Conservation (phyloP, 805 yeast genomes). For the Saccharomycopsis fodiens region DNA sequence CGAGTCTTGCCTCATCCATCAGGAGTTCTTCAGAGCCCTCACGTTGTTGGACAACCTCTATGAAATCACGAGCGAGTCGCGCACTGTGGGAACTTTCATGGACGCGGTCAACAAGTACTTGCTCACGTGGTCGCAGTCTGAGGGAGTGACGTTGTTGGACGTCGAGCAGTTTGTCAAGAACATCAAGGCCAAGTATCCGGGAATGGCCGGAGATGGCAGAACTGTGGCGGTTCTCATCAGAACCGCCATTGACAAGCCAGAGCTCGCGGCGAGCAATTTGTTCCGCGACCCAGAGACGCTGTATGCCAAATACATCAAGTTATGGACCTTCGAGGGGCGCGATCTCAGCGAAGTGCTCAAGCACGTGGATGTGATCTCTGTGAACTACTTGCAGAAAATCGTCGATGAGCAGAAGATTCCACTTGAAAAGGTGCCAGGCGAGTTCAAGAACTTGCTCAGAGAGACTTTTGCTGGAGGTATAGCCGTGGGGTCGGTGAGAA, state of each 20-base stretch:
- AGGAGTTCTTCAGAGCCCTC: constrained; percentile 63
- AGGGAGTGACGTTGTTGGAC: constrained; percentile 34
- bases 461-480: constrained; percentile 9
- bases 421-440: constrained; percentile 26
- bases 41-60: constrained; percentile 56
- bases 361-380: constrained; percentile 39
- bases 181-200: constrained; percentile 28
- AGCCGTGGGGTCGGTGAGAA: constrained; percentile 1
- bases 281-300: constrained; percentile 4
- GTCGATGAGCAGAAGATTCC: constrained; percentile 21
- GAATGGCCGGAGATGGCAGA: constrained; percentile 40
- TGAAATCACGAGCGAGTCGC: constrained; percentile 35
- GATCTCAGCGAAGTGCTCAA: constrained; percentile 29
- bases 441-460: constrained; percentile 28
- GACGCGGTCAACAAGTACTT: constrained; percentile 67
- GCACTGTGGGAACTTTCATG: constrained; percentile 36
- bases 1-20: constrained; percentile 67
- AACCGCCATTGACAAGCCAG: constrained; percentile 29
- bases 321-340: constrained; percentile 22
- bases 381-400: constrained; percentile 18
- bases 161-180: constrained; percentile 35
- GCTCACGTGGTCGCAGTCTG: constrained; percentile 32
- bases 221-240: constrained; percentile 55
- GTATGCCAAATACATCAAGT: constrained; percentile 17
- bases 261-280: neutral